phyloP scores from a whole-genome alignment of 176 grass and related monocot species.

The Carex myosuroides region DNA sequence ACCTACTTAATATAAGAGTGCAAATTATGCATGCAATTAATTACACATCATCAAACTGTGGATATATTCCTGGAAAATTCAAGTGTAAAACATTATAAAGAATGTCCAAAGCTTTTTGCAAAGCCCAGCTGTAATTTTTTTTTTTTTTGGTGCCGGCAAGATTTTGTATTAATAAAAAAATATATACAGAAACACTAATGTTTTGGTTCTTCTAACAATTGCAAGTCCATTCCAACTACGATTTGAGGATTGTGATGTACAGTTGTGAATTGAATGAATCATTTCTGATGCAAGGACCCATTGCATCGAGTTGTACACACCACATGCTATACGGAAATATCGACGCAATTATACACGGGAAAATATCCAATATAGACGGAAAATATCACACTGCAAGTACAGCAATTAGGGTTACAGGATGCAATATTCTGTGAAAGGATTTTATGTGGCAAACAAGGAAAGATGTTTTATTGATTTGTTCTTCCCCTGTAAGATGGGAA shows the following conservation, averaged over 20 bases:
- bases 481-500: background rate
- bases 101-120: no score
- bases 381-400: background rate
- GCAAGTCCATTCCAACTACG: background rate
- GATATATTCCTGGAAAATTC: background rate
- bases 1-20: no score
- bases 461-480: background rate
- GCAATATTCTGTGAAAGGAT: background rate
- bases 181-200: no score
- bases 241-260: background rate
- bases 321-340: background rate
- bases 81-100: background rate
- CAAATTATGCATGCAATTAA: no score
- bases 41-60: background rate
- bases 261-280: background rate
- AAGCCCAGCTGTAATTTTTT: no score
- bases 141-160: no score
- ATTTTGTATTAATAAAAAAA: no score
- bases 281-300: background rate
- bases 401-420: conserved; percentile 2
- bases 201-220: no score
- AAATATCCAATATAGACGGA: background rate
- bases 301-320: background rate
- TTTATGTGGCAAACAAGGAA: background rate
- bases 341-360: background rate